Percentiles rank a stretch among this genome's conserved stretches.
phyloP scores from a whole-genome alignment of 768 basidiomycete species.

The Terana coerulea region DNA sequence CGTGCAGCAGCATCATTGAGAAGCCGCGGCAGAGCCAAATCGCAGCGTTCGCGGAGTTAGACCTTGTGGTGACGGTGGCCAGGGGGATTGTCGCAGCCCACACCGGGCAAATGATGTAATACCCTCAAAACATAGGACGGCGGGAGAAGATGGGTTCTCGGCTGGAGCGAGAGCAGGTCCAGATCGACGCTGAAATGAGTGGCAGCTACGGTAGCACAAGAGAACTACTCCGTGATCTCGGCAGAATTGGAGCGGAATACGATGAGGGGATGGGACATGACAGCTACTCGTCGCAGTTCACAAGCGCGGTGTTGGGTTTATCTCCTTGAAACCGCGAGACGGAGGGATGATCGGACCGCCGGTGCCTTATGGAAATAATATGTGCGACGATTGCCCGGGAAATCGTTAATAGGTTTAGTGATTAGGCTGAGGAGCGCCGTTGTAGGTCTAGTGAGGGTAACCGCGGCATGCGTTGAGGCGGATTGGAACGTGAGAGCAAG shows the following conservation, averaged over 20 bases:
- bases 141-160: conserved; percentile 2
- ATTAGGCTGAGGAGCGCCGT: too few species aligned
- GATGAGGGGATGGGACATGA: too few species aligned
- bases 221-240: conserved; percentile 2
- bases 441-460: too few species aligned
- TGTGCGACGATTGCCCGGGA: neutral
- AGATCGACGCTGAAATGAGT: neutral
- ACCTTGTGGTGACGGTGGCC: neutral
- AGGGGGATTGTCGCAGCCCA: conserved; percentile 4
- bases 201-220: neutral
- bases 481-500: too few species aligned
- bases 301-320: neutral
- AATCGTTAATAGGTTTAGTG: neutral
- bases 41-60: conserved; percentile 1
- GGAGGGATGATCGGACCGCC: neutral
- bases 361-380: neutral
- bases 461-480: too few species aligned
- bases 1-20: neutral
- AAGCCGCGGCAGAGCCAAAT: neutral
- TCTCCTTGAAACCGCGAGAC: neutral
- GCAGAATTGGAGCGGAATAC: too few species aligned
- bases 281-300: neutral
- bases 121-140: neutral
- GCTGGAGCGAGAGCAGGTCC: neutral
- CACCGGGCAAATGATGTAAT: conserved; percentile 1